A percentile compares a stretch with the other conserved stretches of the same genome.
These are phyloP conservation scores for Peronospora belbahrii DNA, from an alignment of 352 stramenopile genomes.

Conservation along the genomic window DNA sequence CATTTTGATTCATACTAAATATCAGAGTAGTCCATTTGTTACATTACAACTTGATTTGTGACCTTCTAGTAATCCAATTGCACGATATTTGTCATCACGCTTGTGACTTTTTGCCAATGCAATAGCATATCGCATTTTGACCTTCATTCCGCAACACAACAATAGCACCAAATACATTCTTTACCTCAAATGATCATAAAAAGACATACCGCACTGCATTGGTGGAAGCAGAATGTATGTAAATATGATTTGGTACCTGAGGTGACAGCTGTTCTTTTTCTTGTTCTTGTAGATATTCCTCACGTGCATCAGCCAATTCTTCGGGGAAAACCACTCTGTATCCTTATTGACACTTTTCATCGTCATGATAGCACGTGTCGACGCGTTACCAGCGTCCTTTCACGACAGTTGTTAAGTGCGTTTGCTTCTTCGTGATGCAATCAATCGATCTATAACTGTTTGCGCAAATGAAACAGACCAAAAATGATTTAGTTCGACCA, in stretches of 20 bases:
- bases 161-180: too few relatives aligned
- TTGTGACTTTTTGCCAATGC: constrained; percentile 71
- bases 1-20: too few relatives aligned
- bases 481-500: not conserved
- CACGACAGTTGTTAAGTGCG: not conserved
- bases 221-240: constrained; percentile 3
- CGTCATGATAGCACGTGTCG: constrained; percentile 23
- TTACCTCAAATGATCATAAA: not conserved
- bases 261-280: constrained; percentile 61
- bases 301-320: constrained; percentile 58
- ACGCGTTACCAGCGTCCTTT: constrained; percentile 9
- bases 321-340: constrained; percentile 66
- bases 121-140: constrained; percentile 67
- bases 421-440: constrained; percentile 10
- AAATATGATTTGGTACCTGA: constrained; percentile 20
- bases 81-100: constrained; percentile 72
- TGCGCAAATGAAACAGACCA: not conserved
- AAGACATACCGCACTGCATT: not conserved
- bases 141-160: constrained; percentile 20
- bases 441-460: not conserved
- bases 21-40: too few relatives aligned
- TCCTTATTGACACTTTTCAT: constrained; percentile 30
- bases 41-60: too few relatives aligned
- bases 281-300: constrained; percentile 71
- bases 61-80: constrained; percentile 67